These are phyloP conservation scores for Phytophthora pseudosyringae DNA, from an alignment of 352 stramenopile species.

Conservation along the genomic window DNA sequence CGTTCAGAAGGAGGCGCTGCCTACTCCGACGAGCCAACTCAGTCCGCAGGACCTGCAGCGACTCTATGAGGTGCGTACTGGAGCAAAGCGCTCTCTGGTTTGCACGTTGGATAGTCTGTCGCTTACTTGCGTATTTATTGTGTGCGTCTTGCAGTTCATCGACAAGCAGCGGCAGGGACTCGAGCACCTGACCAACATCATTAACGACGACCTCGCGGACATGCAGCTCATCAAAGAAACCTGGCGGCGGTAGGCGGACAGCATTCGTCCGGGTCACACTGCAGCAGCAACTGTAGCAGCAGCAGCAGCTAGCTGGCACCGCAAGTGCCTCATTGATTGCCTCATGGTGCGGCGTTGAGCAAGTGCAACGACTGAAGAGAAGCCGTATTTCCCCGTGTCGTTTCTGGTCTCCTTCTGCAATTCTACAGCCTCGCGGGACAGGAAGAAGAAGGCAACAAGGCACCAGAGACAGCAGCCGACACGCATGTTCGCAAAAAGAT, in stretches of 20 bases:
- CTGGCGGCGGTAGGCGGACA: constrained; percentile 64
- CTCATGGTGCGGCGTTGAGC: background rate
- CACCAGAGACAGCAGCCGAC: constrained; percentile 14
- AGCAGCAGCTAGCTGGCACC: background rate
- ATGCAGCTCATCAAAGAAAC: constrained; percentile 91
- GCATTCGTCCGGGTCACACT: background rate
- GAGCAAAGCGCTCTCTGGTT: background rate
- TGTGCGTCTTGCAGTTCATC: constrained; percentile 58
- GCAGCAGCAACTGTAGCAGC: background rate
- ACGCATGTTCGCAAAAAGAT: constrained; percentile 41
- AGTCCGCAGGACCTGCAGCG: constrained; percentile 78
- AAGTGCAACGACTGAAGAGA: constrained; percentile 12
- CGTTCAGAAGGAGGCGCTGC: constrained; percentile 60
- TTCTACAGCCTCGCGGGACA: background rate
- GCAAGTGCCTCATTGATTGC: background rate
- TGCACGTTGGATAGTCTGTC: background rate
- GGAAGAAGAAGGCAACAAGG: constrained; percentile 4
- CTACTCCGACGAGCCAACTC: constrained; percentile 54
- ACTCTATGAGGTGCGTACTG: constrained; percentile 64
- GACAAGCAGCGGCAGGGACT: constrained; percentile 87
- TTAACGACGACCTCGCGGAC: constrained; percentile 87
- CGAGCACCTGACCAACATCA: constrained; percentile 80
- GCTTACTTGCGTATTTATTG: constrained; percentile 6
- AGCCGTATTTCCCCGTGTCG: constrained; percentile 7
- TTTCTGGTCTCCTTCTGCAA: background rate